These are phyloP conservation scores for Neurospora sp. DNA, from an alignment of 495 filamentous ascomycete genomes.

Conservation along the genomic window DNA sequence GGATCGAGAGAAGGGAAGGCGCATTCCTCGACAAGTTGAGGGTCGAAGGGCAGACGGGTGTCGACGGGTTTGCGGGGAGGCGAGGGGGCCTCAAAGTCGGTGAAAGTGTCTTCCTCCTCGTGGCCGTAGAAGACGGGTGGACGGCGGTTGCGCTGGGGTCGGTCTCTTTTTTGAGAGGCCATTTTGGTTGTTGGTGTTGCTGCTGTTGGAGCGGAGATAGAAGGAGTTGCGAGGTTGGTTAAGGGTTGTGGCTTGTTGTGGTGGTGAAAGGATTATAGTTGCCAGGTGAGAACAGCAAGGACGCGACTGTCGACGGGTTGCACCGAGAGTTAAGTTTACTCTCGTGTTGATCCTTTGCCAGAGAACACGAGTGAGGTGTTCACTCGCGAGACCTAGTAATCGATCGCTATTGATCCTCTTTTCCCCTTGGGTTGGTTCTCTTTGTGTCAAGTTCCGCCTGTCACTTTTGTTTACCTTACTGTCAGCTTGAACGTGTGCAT, in stretches of 20 bases:
- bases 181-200: constrained; percentile 4
- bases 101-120: constrained; percentile 1
- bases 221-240: background rate
- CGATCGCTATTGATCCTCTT: too few species aligned
- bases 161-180: background rate
- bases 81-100: background rate
- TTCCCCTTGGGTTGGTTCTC: too few species aligned
- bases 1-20: constrained; percentile 13
- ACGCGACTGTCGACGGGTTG: background rate
- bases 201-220: constrained; percentile 1
- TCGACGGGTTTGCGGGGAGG: background rate
- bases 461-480: background rate
- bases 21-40: constrained; percentile 4
- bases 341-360: background rate
- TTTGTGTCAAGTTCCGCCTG: too few species aligned
- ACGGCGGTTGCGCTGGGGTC: constrained; percentile 1
- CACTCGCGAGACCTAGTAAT: background rate
- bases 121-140: constrained; percentile 2
- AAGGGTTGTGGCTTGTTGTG: background rate
- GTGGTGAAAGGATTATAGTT: background rate
- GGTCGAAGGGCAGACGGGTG: constrained; percentile 7
- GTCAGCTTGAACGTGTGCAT: background rate
- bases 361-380: background rate
- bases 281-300: background rate
- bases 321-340: background rate